These are phyloP conservation scores for Colletotrichum incanum DNA, from an alignment of 2,329 filamentous ascomycete genomes.

Conservation along the genomic window DNA sequence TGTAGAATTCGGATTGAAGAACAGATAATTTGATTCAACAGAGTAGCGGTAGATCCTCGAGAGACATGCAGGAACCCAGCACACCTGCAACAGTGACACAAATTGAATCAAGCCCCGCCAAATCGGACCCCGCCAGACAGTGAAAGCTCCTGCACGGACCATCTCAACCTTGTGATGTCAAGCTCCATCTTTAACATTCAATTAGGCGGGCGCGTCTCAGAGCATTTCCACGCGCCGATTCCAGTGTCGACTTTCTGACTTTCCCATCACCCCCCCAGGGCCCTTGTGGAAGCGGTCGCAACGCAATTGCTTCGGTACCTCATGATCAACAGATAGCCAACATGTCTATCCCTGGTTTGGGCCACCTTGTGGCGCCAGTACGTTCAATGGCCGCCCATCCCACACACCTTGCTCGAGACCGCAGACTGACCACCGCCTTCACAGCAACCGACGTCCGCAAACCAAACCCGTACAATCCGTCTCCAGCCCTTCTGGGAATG, in stretches of 20 bases:
- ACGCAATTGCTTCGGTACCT: neutral
- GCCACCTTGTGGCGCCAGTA: conserved; percentile 76
- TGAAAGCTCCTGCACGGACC: conserved; percentile 36
- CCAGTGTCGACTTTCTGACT: neutral
- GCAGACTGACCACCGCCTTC: conserved; percentile 17
- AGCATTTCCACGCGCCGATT: conserved; percentile 22
- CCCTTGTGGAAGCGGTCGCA: neutral
- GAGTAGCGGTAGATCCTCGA: neutral
- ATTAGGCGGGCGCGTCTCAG: conserved; percentile 10
- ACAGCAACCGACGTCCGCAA: conserved; percentile 53
- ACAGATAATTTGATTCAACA: neutral
- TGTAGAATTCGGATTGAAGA: neutral
- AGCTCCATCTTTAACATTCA: conserved; percentile 10
- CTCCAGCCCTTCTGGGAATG: conserved; percentile 81
- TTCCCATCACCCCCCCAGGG: neutral
- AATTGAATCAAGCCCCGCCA: conserved; percentile 29
- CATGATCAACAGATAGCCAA: conserved; percentile 41
- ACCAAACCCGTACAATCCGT: conserved; percentile 62
- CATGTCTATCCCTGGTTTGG: conserved; percentile 84
- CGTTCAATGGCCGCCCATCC: conserved; percentile 49
- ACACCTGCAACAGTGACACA: conserved; percentile 9
- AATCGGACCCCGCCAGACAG: conserved; percentile 18
- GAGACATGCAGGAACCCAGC: conserved; percentile 26
- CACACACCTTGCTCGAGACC: neutral
- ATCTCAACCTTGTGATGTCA: conserved; percentile 28